Base-by-base conservation (phyloP, 805 yeast genomes). In the Tetrapisispora iriomotensis region DNA sequence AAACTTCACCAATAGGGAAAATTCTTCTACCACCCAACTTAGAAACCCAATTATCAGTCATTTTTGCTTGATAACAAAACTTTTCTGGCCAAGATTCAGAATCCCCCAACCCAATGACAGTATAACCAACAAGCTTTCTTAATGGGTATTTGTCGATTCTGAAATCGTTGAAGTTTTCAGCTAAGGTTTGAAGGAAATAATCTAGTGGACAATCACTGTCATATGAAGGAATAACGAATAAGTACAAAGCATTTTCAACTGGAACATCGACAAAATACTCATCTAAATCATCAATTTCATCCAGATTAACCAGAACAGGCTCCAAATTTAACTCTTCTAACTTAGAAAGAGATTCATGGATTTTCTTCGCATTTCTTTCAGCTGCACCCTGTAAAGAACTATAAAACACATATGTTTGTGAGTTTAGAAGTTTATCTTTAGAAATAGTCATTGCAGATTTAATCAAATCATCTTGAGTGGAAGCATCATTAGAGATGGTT, bases 141-240 rank as follows among this genome's bases (percentile, higher is more conserved):
- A 87, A 64, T 3, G 96, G 95, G 47, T 75, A 78, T 45, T 83
- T 83, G 54, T 86, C 95, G 25, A 87, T 74, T 48, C 96, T 70
- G 64, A 85, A 85, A 58, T 87, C 96, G 45, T 80, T 79, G 44
- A 75, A 75, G 1, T 94, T 85, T 40, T 87, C 96, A 45, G 75
- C 70, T 47, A 87, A 66, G 32, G 83, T 77, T 50, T 84, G 94
- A 41, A 87, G 64, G 58, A 86, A 85, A 54, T 77, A 88, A 59
- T 87, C 96, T 24, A 88, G 70, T 12, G 96, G 96, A 1, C 94
- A 83, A 58, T 87, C 96, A 0, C 88, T 82, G 47, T 86, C 96
- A 55, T 87, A 87, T 0, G 95, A 85, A 1, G 96, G 96, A 24
- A 87, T 66, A 13, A 87, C 84, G 42, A 87, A 47, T 27, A 88